Conservation (phyloP, 257 asterid genomes). For the Solanum dulcamara region DNA sequence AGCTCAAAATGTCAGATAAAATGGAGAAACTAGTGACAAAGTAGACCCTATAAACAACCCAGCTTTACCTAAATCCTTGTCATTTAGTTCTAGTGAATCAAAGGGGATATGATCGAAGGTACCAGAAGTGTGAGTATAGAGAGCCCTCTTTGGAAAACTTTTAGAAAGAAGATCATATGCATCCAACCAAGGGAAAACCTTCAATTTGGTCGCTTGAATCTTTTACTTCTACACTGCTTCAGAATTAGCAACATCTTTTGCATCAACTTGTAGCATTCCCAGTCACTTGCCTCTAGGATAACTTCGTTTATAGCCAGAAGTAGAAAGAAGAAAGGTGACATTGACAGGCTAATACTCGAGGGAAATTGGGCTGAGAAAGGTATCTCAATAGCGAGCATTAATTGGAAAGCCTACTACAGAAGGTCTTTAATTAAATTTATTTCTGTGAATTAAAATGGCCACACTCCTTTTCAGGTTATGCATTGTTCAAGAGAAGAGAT, state of each 20-base stretch:
- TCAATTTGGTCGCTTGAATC: neutral
- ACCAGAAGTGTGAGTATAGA: neutral
- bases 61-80: neutral
- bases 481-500: neutral
- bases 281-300: neutral
- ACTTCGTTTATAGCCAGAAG: neutral
- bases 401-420: neutral
- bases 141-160: neutral
- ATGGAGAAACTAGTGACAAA: neutral
- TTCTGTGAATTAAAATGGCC: neutral
- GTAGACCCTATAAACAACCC: neutral
- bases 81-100: neutral
- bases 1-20: neutral
- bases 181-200: neutral
- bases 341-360: neutral
- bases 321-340: neutral
- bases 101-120: neutral
- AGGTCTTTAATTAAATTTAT: neutral
- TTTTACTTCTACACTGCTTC: neutral
- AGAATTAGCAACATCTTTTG: neutral
- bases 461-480: neutral
- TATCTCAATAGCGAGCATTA: neutral
- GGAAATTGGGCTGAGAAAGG: neutral
- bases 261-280: neutral
- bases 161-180: neutral